Evolutionary conservation across 1,284 basidiomycete species (phyloP).

Genomic region (Puccinia novopanici): DNA sequence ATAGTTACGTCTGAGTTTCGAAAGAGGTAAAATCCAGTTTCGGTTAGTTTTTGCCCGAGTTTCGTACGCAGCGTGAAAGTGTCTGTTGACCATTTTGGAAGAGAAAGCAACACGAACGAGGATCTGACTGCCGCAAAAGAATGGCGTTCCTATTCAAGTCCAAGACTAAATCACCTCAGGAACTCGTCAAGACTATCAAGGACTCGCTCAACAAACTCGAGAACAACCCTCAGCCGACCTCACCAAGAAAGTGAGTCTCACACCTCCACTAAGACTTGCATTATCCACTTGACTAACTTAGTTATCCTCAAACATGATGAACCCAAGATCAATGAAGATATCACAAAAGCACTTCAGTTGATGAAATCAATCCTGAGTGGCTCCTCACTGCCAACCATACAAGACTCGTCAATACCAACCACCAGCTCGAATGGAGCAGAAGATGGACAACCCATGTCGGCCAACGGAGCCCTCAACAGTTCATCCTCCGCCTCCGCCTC

Average conservation of each 20-base stretch:
- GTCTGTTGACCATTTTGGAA: too few relatives aligned
- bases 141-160: constrained; percentile 50
- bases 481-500: constrained; percentile 43
- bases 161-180: constrained; percentile 46
- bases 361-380: constrained; percentile 47
- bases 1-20: too few relatives aligned
- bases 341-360: constrained; percentile 39
- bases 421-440: constrained; percentile 15
- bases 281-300: too few relatives aligned
- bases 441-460: constrained; percentile 3
- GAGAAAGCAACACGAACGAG: too few relatives aligned
- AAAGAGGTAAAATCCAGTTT: too few relatives aligned
- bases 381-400: constrained; percentile 27
- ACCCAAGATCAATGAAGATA: constrained; percentile 41
- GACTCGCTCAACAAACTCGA: constrained; percentile 43
- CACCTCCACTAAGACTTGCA: too few relatives aligned
- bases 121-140: too few relatives aligned
- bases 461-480: constrained; percentile 18
- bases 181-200: constrained; percentile 41
- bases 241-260: constrained; percentile 45
- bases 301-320: background rate
- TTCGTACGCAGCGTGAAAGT: too few relatives aligned
- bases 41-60: too few relatives aligned
- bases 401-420: constrained; percentile 29
- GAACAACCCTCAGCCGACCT: constrained; percentile 25